Base-by-base conservation (phyloP, 768 basidiomycete genomes). In the Coprinopsis cinerea region DNA sequence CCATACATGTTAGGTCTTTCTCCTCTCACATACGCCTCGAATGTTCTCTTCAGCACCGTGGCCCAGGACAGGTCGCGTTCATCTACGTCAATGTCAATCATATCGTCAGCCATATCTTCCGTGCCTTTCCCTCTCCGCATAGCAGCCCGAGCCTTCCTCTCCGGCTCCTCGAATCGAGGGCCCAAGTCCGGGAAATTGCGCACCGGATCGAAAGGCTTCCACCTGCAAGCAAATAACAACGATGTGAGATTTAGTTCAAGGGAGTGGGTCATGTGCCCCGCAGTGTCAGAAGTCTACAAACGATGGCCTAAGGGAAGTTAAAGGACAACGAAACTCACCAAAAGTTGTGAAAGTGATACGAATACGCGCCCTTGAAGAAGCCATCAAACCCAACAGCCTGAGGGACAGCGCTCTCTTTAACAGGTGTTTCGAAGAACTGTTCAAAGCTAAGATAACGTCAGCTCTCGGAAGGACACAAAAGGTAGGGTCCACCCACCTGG, bases 101-200 rank as follows among this genome's bases (percentile, higher is more conserved):
- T 68, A 70, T 42, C 66, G 67, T 57, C 82, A 18, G 10, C 26
- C 15, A 24, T 28, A n/a, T 14, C 23, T 30, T 13, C 17, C 4
- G 9, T 5, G 17, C 13, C 32, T 6, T 18, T 15, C 18, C 4
- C 6, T 41, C 10, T 42, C 26, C 28, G 13, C 17, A 26, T 24
- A 25, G 23, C 47, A n/a, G 3, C 25, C 5, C 86, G 83, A 7
- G 83, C 83, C 35, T 73, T 68, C 44, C 75, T 77, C 69, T 97
- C 94, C 27, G 85, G 87, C 11, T 78, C 78, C 18, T 71, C 70
- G 64, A 97, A 97, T 15, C 76, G 79, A 10, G 78, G 70, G 1
- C 95, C 95, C 23, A 98, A 78, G 61, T 97, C 95, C 1, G 95
- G 95, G 82, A 84, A 97, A 63, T 98, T 94, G n/a, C 94, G 83